These are phyloP conservation scores for Gremmenia infestans DNA, from an alignment of 2,329 filamentous ascomycete genomes.

Conservation along the genomic window DNA sequence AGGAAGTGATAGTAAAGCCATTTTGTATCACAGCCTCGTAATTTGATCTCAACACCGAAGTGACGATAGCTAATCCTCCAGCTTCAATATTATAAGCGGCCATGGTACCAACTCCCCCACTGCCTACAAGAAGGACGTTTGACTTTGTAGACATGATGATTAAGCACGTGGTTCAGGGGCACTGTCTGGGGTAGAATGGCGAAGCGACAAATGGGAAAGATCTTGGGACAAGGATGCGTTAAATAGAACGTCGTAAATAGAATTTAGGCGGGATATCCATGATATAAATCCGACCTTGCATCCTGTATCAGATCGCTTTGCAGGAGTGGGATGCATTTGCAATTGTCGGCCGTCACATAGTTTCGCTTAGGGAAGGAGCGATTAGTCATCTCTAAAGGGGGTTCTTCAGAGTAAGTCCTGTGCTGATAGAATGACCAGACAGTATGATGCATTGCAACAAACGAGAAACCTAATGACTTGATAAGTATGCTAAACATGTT, in stretches of 20 bases:
- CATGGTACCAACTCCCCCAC: slow-evolving; percentile 26
- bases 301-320: background rate
- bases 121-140: slow-evolving; percentile 23
- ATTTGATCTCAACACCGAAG: slow-evolving; percentile 23
- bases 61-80: slow-evolving; percentile 20
- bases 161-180: slow-evolving; percentile 2
- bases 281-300: too few species aligned
- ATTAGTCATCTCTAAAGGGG: background rate
- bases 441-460: too few species aligned
- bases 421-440: too few species aligned
- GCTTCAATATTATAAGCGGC: slow-evolving; percentile 23
- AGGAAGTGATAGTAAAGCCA: slow-evolving; percentile 24
- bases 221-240: too few species aligned
- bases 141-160: slow-evolving; percentile 13
- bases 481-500: too few species aligned
- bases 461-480: too few species aligned
- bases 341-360: background rate
- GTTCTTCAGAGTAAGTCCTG: background rate
- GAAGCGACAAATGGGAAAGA: background rate
- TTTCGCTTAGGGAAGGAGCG: background rate
- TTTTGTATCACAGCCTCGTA: slow-evolving; percentile 18
- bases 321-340: background rate
- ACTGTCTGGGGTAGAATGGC: background rate
- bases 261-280: too few species aligned
- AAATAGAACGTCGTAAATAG: too few species aligned